Evolutionary conservation across 768 basidiomycete genomes (phyloP), one percentile per base, ranked within the genome.

Genomic region (Suillus cothurnatus): DNA sequence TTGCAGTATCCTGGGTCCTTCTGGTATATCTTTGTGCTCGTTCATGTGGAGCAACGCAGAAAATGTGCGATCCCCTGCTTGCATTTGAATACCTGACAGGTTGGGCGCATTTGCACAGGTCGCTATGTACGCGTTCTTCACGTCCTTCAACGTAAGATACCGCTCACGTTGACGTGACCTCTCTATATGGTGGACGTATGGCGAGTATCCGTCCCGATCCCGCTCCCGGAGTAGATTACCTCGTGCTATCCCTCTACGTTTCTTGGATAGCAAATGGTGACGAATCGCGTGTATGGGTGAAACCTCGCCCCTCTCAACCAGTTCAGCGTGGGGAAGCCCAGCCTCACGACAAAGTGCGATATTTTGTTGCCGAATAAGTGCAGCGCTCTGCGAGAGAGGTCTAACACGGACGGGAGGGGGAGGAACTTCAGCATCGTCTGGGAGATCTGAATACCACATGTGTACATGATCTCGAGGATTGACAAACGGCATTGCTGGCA

Each of bases 51-150:
- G 39, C 39, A 59, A 43, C 19, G 39, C 19, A 21, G 39, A 39
- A 26, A 56, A 23, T 3, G 61, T 38, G 3, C 43, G 64, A 15
- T 74, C 74, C 31, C 67, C 55, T 36, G 31, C 36, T 23, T 38
- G 9, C 62, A 34, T 43, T 9, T 45, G 68, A 4, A 61, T 36
- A 49, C 45, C 55, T 15, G 57, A 53, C 0, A 58, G 19, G 15
- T 34, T 64, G 19, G 74, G 71, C 55, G 66, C 47, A 23, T 58
- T 62, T 11, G 68, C 69, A 52, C 70, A 70, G 28, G 69, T 68
- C 31, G 73, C 76, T 28, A 76, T 76, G 45, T 67, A 67, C 17
- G 68, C 64, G 52, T 78, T 76, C 64, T 74, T 76, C 65, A 70
- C n/a, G 19, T 75, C 68, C 38, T 60, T 77, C 8, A 75, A 66